Evolutionary conservation across 768 basidiomycete species (phyloP), one percentile per base, ranked within the genome.

Genomic region (Royoungia palumana): DNA sequence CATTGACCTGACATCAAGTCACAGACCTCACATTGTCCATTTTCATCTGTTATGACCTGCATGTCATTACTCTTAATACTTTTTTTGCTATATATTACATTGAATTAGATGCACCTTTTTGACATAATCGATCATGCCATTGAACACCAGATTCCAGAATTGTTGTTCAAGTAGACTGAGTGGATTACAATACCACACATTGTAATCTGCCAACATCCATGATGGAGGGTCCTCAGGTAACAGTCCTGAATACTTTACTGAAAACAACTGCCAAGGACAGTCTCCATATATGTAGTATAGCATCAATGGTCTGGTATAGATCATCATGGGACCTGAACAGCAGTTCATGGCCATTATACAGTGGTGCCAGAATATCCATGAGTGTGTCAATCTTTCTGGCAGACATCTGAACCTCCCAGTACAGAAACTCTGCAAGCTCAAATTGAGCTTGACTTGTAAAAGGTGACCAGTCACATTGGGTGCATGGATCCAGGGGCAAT

Each of bases 211-310:
- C 0, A 32, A 40, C 66, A 63, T 69, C 67, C 66, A 69, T 5
- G 47, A 19, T 1, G 60, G 59, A 1, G 30, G 22, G 6, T 52
- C 42, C 13, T 56, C 51, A 3, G 49, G 46, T 2, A 51, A 24
- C 0, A 34, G 39, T 4, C 62, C 66, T 1, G 46, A 43, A 24
- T 71, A 73, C 5, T 47, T 41, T 16, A 70, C 39, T 1, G 55
- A 41, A 47, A 75, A 69, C 0, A 51, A 60, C 8, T 67, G 36
- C 74, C 73, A 77, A 0, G 71, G 64, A 7, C 61, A 57, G 35
- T 70, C 68, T 8, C 74, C 72, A 35, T 63, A 28, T n/a, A n/a
- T n/a, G n/a, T 11, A 10, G 28, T 28, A 28, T 28, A 8, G 28
- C 28, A 28, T 28, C 28, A 12, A 28, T 28, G 28, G 28, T 8